Evolutionary conservation across 2,329 filamentous ascomycete species (phyloP), one percentile per base, ranked within the genome.

Genomic region (Myriosclerotinia duriaeana): DNA sequence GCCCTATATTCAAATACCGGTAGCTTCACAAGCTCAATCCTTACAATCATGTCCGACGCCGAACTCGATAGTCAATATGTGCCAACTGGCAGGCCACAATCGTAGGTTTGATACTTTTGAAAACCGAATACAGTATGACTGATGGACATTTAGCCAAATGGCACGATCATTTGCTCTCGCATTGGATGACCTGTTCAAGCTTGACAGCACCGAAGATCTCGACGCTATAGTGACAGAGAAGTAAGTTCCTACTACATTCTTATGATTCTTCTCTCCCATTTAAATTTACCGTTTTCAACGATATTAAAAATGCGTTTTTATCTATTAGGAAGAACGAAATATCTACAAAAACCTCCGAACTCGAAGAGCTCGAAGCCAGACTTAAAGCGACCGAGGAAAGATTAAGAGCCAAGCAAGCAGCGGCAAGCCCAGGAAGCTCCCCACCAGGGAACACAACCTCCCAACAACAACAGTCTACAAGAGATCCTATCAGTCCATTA

Each of bases 111-210:
- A 30, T 58, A 17, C 15, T 17, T 34, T 52, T 22, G 42, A 36
- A 44, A 30, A 8, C 50, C 30, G 36, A n/a, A n/a, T n/a, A n/a
- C n/a, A n/a, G n/a, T n/a, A 40, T 67, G 68, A 59, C 65, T 69
- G 61, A 71, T 68, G 42, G 50, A 44, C 64, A 50, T 40, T 56
- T 79, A 97, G 93, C 70, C 95, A 91, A 69, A 88, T 97, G 79
- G 93, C 93, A 64, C 89, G 87, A 73, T 92, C 90, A 76, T 97
- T 97, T 80, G 94, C 92, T 68, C 83, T 87, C 54, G 91, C 94
- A 77, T 83, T 97, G 69, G 90, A 94, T 82, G 89, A 92, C 77
- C 89, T 96, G 73, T 97, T 97, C 82, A 89, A 90, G 75, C 88
- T 97, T 76, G 91, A 95, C 73, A 89, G 88, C 78, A 89, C 89